Conservation (phyloP, 352 stramenopile species). For the Pythium dissimile region DNA sequence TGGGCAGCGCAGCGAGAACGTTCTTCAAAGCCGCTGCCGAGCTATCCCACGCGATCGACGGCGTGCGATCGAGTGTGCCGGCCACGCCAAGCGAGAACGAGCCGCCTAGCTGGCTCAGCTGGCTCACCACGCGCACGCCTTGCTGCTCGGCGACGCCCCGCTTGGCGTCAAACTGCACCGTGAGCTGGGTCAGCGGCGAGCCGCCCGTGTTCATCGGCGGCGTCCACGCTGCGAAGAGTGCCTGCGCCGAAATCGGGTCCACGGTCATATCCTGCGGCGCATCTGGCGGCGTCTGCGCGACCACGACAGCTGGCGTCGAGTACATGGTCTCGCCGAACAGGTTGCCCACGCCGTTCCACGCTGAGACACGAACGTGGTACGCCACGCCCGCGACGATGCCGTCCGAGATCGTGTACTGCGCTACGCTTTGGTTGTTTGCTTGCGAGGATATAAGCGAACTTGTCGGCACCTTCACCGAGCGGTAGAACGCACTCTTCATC, state of each 20-base stretch:
- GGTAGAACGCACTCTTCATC: constrained; percentile 78
- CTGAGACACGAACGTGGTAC: constrained; percentile 90
- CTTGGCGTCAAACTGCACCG: constrained; percentile 61
- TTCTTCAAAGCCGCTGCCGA: constrained; percentile 30
- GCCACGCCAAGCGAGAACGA: constrained; percentile 34
- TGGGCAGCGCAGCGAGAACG: constrained; percentile 9
- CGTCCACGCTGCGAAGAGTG: constrained; percentile 49
- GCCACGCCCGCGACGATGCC: constrained; percentile 27
- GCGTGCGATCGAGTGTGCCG: constrained; percentile 8
- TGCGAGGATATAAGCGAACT: constrained; percentile 22
- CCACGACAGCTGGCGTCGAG: constrained; percentile 67
- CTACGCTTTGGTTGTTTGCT: constrained; percentile 12
- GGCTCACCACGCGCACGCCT: constrained; percentile 37
- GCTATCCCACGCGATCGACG: constrained; percentile 35
- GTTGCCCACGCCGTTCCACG: constrained; percentile 90
- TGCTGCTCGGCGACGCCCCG: constrained; percentile 61
- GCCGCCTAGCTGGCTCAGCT: constrained; percentile 32
- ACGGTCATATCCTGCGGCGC: constrained; percentile 47
- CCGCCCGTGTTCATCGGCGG: constrained; percentile 52
- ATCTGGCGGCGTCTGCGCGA: constrained; percentile 35
- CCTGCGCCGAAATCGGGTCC: constrained; percentile 26
- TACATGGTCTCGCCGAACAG: constrained; percentile 78
- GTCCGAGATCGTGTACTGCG: constrained; percentile 30
- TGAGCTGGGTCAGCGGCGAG: constrained; percentile 38
- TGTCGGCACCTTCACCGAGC: constrained; percentile 45